Conservation (phyloP, 495 filamentous ascomycete species). For the Glonium stellatum region DNA sequence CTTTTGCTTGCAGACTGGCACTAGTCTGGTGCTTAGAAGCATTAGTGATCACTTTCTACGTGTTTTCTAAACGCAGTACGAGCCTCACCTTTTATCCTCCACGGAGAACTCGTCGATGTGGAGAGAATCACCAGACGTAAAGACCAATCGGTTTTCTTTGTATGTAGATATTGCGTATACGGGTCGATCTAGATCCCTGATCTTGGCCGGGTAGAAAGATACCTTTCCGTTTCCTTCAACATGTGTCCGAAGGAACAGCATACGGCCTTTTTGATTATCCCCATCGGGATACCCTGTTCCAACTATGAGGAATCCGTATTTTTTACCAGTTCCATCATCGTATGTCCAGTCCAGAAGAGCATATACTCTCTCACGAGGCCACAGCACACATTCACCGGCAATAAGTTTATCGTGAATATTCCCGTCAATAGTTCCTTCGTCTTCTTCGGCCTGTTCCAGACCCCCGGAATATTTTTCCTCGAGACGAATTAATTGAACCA, state of each 20-base stretch:
- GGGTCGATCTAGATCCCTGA: constrained; percentile 3
- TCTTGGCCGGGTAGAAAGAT: constrained; percentile 8
- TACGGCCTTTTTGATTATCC: constrained; percentile 9
- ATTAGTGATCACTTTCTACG: neutral
- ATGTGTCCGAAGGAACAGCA: constrained; percentile 20
- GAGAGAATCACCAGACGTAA: neutral
- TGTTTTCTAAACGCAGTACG: neutral
- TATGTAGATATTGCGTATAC: neutral
- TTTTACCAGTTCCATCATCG: constrained; percentile 6
- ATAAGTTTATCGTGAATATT: constrained; percentile 2
- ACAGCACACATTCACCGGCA: constrained; percentile 8
- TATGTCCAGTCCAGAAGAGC: constrained; percentile 27
- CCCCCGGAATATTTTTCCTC: constrained; percentile 4
- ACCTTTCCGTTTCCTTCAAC: neutral
- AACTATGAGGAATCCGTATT: constrained; percentile 21
- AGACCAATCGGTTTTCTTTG: neutral
- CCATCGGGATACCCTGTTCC: constrained; percentile 23
- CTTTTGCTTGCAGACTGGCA: constrained; percentile 6
- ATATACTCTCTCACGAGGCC: constrained; percentile 24
- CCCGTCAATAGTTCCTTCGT: neutral
- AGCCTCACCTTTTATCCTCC: constrained; percentile 34
- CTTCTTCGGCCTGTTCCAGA: neutral
- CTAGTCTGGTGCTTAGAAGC: constrained; percentile 14
- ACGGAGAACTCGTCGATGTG: neutral
- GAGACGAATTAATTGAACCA: constrained; percentile 9